Base-by-base conservation (phyloP, 2,329 filamentous ascomycete species). In the Sporothrix luriei region DNA sequence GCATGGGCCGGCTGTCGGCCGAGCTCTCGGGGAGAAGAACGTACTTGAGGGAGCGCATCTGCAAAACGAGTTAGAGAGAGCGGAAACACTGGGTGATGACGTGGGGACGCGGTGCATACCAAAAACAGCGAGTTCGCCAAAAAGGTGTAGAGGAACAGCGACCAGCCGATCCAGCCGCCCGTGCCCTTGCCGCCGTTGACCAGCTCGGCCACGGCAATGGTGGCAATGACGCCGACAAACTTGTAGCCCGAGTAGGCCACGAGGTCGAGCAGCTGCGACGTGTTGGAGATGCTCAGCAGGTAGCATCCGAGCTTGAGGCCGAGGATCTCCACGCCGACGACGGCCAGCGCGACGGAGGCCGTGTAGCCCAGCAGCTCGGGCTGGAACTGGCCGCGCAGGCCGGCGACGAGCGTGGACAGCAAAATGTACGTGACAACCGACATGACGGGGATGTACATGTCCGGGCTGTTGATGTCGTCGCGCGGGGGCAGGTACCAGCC, bases 391-490 rank as follows among this genome's bases (percentile, higher is more conserved):
- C 95, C 94, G 67, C 92, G 87, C 57, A 99, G 85, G 55, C 95
- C 95, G 10, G 94, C 94, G 69, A 99, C 85, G 54, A 98, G 85
- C 0, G 94, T 95, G 5, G 92, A 96, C 13, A 99, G 87, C 46
- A 99, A 90, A 73, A 99, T 97, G 80, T 99, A 99, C 29, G 95
- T 99, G 61, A 98, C 93, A 68, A 99, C 84, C 1, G 95, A 94
- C 95, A 99, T 99, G 76, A 96, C 91, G 71, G 94, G 94, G 76
- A 99, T 99, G 82, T 99, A 99, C 94, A 99, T 98, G 81, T 99
- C 95, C 19, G 96, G 95, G 74, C 93, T 96, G 81, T 99, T 99
- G 80, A 98, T 85, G 78, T 99, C 95, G 79, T 99, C 94, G 73
- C 95, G 87, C 2, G 95, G 95, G 5, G 95, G 93, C 9, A 97